Percentiles rank a stretch among this genome's conserved stretches.
Evolutionary conservation across 1,284 basidiomycete genomes (phyloP).

Genomic region (Irpex lacteus): DNA sequence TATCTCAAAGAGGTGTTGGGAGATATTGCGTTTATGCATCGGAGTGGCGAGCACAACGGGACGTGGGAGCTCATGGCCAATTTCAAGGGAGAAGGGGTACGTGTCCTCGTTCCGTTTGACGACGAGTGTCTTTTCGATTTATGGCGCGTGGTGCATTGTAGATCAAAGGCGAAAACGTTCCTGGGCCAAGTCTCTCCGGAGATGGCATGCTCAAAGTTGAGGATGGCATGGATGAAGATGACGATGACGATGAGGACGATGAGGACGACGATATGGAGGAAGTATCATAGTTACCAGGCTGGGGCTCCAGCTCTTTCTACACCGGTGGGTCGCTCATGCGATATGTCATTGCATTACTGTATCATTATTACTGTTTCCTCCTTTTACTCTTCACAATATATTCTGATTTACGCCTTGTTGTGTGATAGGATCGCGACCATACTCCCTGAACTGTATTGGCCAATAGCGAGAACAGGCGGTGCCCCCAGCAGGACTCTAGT

Average conservation of each 20-base stretch:
- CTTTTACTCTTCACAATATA: background rate
- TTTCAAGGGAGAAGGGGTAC: constrained; percentile 58
- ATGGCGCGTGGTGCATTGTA: constrained; percentile 20
- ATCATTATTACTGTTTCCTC: background rate
- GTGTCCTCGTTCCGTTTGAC: constrained; percentile 21
- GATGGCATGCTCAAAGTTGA: constrained; percentile 37
- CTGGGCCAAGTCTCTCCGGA: constrained; percentile 31
- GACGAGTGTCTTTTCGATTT: background rate
- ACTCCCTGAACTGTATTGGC: no score
- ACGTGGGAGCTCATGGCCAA: constrained; percentile 69
- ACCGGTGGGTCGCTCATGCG: constrained; percentile 1
- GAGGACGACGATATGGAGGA: constrained; percentile 49
- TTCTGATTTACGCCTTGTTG: background rate
- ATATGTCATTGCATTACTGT: background rate
- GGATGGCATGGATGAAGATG: constrained; percentile 35
- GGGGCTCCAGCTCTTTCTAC: background rate
- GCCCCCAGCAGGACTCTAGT: no score
- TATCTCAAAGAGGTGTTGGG: constrained; percentile 87
- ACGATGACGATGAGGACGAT: constrained; percentile 40
- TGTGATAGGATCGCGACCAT: no score
- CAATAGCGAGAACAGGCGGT: no score
- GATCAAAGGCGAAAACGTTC: constrained; percentile 58
- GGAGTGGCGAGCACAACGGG: constrained; percentile 74
- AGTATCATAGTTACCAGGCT: constrained; percentile 28
- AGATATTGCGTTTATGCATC: constrained; percentile 81